phyloP scores from a whole-genome alignment of 345 rosid genomes.

The Murraya koenigii region DNA sequence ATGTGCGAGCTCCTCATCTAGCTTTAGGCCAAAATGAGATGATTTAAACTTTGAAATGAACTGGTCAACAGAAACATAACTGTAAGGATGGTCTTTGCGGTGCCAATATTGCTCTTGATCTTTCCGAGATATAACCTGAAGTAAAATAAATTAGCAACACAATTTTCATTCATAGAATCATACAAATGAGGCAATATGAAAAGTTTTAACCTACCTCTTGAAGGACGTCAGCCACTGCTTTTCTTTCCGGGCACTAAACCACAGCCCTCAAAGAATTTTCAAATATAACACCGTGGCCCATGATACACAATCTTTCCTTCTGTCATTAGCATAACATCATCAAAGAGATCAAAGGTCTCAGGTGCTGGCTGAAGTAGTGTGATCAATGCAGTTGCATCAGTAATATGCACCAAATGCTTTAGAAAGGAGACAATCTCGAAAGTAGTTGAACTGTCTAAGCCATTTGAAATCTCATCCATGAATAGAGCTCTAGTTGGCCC shows the following conservation, averaged over 20 bases:
- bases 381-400: constrained; percentile 29
- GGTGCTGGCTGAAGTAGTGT: constrained; percentile 44
- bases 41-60: constrained; percentile 30
- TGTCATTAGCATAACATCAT: constrained; percentile 41
- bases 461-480: constrained; percentile 60
- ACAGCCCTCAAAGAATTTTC: constrained; percentile 36
- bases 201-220: constrained; percentile 34
- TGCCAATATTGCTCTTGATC: constrained; percentile 52
- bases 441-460: constrained; percentile 50
- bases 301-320: constrained; percentile 43
- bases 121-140: constrained; percentile 43
- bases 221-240: constrained; percentile 46
- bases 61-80: constrained; percentile 27
- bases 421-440: constrained; percentile 44
- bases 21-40: constrained; percentile 26
- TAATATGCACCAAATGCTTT: constrained; percentile 37
- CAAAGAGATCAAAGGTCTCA: constrained; percentile 48
- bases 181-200: neutral
- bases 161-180: neutral
- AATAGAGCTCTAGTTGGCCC: constrained; percentile 47
- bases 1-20: constrained; percentile 25
- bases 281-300: constrained; percentile 35
- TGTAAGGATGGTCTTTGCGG: constrained; percentile 21
- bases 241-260: constrained; percentile 37
- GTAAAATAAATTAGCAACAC: neutral